phyloP scores from a whole-genome alignment of 768 basidiomycete genomes.

The Podaxis sp. region DNA sequence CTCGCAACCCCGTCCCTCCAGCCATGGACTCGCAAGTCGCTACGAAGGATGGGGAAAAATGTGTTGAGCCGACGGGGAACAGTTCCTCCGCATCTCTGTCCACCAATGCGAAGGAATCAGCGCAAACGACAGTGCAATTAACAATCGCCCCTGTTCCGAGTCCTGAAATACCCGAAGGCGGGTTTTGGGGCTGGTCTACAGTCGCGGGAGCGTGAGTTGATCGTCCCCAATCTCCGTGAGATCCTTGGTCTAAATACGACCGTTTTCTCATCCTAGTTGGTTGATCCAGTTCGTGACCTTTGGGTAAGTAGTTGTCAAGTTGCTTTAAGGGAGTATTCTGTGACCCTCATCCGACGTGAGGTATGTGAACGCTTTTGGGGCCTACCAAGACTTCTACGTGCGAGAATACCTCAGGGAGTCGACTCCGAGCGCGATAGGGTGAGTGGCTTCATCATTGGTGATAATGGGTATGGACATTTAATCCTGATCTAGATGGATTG shows the following conservation, averaged over 20 bases:
- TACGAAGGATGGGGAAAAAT: background rate
- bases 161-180: conserved; percentile 16
- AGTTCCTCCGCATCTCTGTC: background rate
- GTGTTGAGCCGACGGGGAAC: background rate
- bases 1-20: background rate
- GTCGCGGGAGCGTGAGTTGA: conserved; percentile 35
- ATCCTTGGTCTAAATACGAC: background rate
- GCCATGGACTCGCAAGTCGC: background rate
- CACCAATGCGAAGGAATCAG: background rate
- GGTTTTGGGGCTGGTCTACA: conserved; percentile 24
- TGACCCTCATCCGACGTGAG: conserved; percentile 12
- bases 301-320: conserved; percentile 25
- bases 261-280: conserved; percentile 22
- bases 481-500: conserved; percentile 39
- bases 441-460: background rate
- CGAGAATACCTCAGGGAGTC: conserved; percentile 24
- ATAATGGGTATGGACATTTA: background rate
- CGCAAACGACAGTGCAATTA: background rate
- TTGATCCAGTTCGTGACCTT: conserved; percentile 40
- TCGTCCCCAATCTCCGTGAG: background rate
- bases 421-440: conserved; percentile 27
- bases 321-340: background rate
- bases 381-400: conserved; percentile 31
- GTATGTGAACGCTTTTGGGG: conserved; percentile 30
- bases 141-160: background rate